Base-by-base conservation (phyloP, 2,329 filamentous ascomycete species). In the Myriosclerotinia duriaeana region DNA sequence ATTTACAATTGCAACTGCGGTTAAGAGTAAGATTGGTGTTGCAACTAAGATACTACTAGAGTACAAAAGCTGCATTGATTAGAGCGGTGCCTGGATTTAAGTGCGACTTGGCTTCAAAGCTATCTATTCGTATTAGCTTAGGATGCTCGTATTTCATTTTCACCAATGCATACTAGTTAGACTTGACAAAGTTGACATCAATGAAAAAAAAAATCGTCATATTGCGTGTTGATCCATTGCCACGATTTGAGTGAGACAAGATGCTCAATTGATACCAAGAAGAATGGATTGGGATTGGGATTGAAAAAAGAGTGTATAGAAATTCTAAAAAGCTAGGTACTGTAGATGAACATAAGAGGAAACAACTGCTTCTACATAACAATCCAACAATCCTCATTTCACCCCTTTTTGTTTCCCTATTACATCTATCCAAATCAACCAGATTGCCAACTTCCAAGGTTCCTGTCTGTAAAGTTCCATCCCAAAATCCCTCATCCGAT, bases 381-480 rank as follows among this genome's bases (percentile, higher is more conserved):
- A n/a, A 44, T 14, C 38, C 38, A 40, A 40, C n/a, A 50, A 22
- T 38, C 46, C 46, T 12, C 20, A 38, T 20, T 50, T 5, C 5
- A 5, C 42, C 56, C 56, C n/a, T 38, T 46, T 59, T 48, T 48
- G 42, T 38, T 38, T 9, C 44, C 34, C 3, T 20, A 50, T 50
- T 34, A 58, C 40, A 58, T 22, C 55, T 58, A 20, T 61, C 30
- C 58, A 50, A 50, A 11, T 22, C 55, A 58, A n/a, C 34, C n/a
- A 52, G 34, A 61, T 26, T 61, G 34, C 58, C 58, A 61, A 60
- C 44, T 52, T 26, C n/a, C n/a, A n/a, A n/a, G n/a, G n/a, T n/a
- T n/a, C 8, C 34, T 38, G 30, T 22, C 15, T 36, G 34, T 50
- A 50, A 50, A 61, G 38, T 26, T 12, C 42, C 34, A 9, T 26